These are phyloP conservation scores for Sporopachydermia cereana DNA, from an alignment of 1,139 yeast genomes.

Conservation along the genomic window DNA sequence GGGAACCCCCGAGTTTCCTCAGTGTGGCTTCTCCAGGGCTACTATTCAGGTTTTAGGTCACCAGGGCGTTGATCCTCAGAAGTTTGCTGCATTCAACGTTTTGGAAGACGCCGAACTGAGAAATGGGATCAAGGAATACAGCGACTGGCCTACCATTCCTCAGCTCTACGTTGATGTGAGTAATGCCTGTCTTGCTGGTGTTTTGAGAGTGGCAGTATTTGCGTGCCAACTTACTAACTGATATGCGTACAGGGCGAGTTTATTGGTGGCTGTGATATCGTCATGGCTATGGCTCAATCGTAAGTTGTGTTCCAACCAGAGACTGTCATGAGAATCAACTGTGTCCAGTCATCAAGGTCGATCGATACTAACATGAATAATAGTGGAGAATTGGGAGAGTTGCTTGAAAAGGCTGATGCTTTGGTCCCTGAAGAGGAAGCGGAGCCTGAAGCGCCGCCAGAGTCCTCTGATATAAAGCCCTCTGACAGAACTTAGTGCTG, in stretches of 20 bases:
- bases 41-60: constrained; percentile 89
- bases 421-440: constrained; percentile 65
- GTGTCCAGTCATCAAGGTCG: no score
- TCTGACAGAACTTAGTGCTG: constrained; percentile 22
- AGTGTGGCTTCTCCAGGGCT: constrained; percentile 95
- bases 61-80: constrained; percentile 92
- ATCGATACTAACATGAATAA: constrained; percentile 8
- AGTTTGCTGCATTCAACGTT: constrained; percentile 95
- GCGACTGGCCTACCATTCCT: constrained; percentile 92
- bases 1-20: constrained; percentile 91
- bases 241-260: constrained; percentile 46
- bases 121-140: constrained; percentile 85
- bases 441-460: constrained; percentile 12
- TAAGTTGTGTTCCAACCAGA: constrained; percentile 5
- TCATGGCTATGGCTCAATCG: constrained; percentile 78
- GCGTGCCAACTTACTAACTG: constrained; percentile 17
- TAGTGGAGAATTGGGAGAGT: constrained; percentile 77
- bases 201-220: constrained; percentile 29
- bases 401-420: constrained; percentile 69
- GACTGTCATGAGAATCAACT: no score
- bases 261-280: constrained; percentile 94
- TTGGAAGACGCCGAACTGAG: constrained; percentile 90
- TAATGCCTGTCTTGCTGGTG: constrained; percentile 37
- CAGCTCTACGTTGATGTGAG: constrained; percentile 34
- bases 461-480: constrained; percentile 31